Conservation (phyloP, 78 protist genomes). For the Dictyostelium capitatum region DNA sequence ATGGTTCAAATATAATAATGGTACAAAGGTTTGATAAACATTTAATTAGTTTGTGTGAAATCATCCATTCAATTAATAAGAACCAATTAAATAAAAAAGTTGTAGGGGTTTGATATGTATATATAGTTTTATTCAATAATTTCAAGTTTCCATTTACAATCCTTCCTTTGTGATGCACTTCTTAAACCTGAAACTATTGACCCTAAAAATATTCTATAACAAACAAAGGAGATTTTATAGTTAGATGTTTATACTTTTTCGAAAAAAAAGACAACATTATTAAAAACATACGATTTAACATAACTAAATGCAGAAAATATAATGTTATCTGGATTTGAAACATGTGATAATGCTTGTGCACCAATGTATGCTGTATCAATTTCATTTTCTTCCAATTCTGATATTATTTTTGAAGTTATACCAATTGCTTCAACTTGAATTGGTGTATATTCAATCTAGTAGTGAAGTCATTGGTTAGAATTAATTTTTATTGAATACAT, state of each 20-base stretch:
- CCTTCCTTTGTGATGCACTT: neutral
- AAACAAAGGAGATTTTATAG: neutral
- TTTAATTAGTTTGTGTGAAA: no score
- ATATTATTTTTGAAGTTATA: slow-evolving; percentile 8
- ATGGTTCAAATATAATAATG: no score
- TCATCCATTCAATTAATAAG: no score
- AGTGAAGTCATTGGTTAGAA: neutral
- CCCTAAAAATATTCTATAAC: slow-evolving; percentile 26
- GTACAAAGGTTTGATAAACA: no score
- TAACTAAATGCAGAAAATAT: slow-evolving; percentile 38
- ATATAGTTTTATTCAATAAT: neutral
- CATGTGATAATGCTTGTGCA: slow-evolving; percentile 17
- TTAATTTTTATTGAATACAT: neutral
- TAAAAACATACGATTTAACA: slow-evolving; percentile 10
- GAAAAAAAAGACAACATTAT: neutral
- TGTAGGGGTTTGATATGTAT: no score
- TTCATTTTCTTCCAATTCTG: slow-evolving; percentile 66
- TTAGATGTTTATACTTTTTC: neutral
- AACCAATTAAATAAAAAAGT: no score
- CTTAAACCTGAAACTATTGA: slow-evolving; percentile 45
- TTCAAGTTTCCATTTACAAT: slow-evolving; percentile 30
- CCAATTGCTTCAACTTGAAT: slow-evolving; percentile 35
- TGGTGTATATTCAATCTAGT: slow-evolving; percentile 38
- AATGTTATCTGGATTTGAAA: slow-evolving; percentile 55
- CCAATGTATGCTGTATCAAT: slow-evolving; percentile 63